Percentiles rank a stretch among this genome's conserved stretches.
Conservation (phyloP, 2,329 filamentous ascomycete genomes). For the Paramyrothecium sp. region DNA sequence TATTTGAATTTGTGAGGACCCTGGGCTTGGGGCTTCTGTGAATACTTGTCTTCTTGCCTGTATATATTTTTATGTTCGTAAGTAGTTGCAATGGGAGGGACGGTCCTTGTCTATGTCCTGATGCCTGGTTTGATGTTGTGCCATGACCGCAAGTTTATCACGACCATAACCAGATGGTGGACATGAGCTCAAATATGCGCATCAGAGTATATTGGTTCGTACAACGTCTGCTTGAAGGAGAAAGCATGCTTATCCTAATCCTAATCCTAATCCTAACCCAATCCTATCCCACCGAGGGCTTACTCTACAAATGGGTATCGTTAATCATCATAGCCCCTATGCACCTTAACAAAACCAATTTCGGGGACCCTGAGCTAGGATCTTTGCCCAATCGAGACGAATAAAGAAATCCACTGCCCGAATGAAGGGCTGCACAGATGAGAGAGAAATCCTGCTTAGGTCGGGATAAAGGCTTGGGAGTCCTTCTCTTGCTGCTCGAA, state of each 20-base stretch:
- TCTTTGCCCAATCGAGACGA: no score
- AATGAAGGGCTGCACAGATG: not conserved
- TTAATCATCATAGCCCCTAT: not conserved
- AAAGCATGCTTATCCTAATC: no score
- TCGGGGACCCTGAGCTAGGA: no score
- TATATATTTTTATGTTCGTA: not conserved
- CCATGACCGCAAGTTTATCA: no score
- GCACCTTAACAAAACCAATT: not conserved
- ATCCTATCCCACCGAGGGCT: not conserved
- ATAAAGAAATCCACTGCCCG: no score
- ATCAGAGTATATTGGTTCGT: no score
- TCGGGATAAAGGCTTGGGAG: slow-evolving; percentile 64
- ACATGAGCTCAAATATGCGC: no score
- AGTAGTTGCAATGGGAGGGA: not conserved
- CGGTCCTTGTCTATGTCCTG: no score
- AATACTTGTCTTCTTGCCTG: not conserved
- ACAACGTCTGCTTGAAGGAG: no score
- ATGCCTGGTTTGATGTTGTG: no score
- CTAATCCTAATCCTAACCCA: not conserved
- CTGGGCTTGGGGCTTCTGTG: not conserved
- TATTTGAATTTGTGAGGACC: not conserved
- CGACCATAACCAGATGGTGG: no score
- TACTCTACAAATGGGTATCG: not conserved
- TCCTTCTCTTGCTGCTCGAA: slow-evolving; percentile 67
- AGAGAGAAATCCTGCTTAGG: slow-evolving; percentile 8